Conservation (phyloP, 2,329 filamentous ascomycete genomes). For the Thelonectria discophora region DNA sequence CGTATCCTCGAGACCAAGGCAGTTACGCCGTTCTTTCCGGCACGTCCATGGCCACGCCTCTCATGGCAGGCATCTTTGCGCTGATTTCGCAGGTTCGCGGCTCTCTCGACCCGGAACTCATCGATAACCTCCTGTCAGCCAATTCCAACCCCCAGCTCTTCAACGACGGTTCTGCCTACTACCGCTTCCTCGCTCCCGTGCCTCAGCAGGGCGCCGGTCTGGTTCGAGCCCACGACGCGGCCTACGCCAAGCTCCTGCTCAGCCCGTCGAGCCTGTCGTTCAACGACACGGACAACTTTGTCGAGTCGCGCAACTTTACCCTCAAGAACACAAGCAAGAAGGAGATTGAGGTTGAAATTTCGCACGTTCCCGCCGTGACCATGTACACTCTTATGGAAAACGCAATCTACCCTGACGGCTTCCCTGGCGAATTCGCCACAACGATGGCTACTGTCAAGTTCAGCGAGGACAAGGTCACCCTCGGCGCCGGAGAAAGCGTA, state of each 20-base stretch:
- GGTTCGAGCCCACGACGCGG: constrained; percentile 67
- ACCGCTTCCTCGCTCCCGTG: constrained; percentile 59
- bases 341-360: constrained; percentile 61
- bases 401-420: constrained; percentile 49
- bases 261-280: constrained; percentile 67
- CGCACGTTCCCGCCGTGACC: constrained; percentile 60
- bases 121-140: constrained; percentile 60
- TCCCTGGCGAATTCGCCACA: constrained; percentile 56
- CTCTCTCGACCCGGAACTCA: constrained; percentile 58
- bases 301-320: constrained; percentile 58
- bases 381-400: constrained; percentile 57
- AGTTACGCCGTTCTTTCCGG: constrained; percentile 63
- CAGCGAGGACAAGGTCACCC: constrained; percentile 53
- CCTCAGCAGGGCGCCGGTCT: constrained; percentile 69
- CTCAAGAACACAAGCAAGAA: constrained; percentile 63
- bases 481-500: constrained; percentile 54
- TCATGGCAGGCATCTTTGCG: constrained; percentile 63
- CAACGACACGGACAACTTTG: constrained; percentile 70
- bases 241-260: constrained; percentile 62
- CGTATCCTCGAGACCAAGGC: constrained; percentile 57
- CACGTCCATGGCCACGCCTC: constrained; percentile 69
- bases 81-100: constrained; percentile 62
- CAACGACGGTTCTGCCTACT: constrained; percentile 53
- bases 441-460: constrained; percentile 55
- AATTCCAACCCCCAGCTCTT: constrained; percentile 60